phyloP scores from a whole-genome alignment of 2,329 filamentous ascomycete species.

The Phyllosticta citrichinensis region DNA sequence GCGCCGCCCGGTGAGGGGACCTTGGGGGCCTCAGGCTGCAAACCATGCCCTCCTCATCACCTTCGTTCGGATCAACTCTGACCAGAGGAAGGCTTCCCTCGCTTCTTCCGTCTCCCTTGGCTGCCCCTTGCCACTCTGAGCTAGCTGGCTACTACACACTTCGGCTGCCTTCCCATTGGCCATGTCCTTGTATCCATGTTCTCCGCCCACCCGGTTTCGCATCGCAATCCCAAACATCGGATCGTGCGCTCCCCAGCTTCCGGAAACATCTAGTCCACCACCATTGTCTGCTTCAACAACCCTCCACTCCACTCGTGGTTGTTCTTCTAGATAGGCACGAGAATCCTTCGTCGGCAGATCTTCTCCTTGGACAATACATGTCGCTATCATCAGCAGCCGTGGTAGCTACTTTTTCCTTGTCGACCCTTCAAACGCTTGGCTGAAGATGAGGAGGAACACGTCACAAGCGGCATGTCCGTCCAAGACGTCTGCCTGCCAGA shows the following conservation, averaged over 20 bases:
- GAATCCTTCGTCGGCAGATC: too few relatives aligned
- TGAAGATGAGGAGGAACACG: background rate
- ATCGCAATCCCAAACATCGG: background rate
- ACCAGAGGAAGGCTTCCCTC: background rate
- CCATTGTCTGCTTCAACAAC: background rate
- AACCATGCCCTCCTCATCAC: too few relatives aligned
- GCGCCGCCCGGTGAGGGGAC: background rate
- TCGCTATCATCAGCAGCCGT: background rate
- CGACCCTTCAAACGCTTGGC: background rate
- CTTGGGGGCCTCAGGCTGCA: background rate
- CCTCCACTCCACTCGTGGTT: background rate
- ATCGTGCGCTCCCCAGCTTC: background rate
- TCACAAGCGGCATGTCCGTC: background rate
- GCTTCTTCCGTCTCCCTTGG: background rate
- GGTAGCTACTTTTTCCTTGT: background rate
- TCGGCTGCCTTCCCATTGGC: background rate
- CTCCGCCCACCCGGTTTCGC: background rate
- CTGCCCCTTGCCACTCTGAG: background rate
- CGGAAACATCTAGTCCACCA: background rate
- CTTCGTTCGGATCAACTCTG: too few relatives aligned
- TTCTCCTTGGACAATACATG: too few relatives aligned
- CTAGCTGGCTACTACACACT: background rate
- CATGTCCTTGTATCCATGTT: background rate
- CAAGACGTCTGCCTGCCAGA: background rate
- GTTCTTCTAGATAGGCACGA: background rate